Evolutionary conservation across 179 eudicot genomes (phyloP), one percentile per base, ranked within the genome.

Genomic region (Silene vulgaris): DNA sequence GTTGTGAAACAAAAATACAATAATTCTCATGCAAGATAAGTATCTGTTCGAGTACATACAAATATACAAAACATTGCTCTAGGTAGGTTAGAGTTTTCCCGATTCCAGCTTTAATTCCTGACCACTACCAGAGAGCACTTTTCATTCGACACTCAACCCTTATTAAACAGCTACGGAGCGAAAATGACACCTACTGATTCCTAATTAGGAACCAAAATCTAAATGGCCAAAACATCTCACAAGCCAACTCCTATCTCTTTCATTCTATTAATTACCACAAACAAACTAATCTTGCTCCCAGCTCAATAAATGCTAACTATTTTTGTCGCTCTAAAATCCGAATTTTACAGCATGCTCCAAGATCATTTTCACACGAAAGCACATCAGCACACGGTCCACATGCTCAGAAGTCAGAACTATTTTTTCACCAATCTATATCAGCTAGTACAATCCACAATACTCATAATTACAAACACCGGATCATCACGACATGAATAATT

Each of bases 301-400:
- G 43, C 8, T 65, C 37, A 30, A 65, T 65, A 29, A 65, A 16
- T 65, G 69, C 69, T 65, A 65, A 65, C 37, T 30, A 30, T 13
- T 7, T 65, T 65, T 45, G 30, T 16, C n/a, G 8, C 69, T 65
- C 45, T 30, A 65, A 65, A 30, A 6, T 35, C 17, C 19, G 8
- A 56, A 56, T 56, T 56, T 2, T 65, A 12, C 28, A 62, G 29
- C 35, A 63, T 26, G 35, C 67, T 26, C 35, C 67, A 63, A 65
- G 37, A 63, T 8, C 32, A 26, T 26, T 14, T 56, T 56, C 60
- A 56, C 60, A 16, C 17, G 6, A 13, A 16, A 52, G 17, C 59
- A 52, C 59, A 52, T 52, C 59, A 52, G 2, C 12, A 8, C 48
- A 40, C 0, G 48, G 48, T 40, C 48, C 48, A 40, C 52, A 45